These are phyloP conservation scores for Exserohilum turcica DNA, from an alignment of 2,329 filamentous ascomycete species.

Conservation along the genomic window DNA sequence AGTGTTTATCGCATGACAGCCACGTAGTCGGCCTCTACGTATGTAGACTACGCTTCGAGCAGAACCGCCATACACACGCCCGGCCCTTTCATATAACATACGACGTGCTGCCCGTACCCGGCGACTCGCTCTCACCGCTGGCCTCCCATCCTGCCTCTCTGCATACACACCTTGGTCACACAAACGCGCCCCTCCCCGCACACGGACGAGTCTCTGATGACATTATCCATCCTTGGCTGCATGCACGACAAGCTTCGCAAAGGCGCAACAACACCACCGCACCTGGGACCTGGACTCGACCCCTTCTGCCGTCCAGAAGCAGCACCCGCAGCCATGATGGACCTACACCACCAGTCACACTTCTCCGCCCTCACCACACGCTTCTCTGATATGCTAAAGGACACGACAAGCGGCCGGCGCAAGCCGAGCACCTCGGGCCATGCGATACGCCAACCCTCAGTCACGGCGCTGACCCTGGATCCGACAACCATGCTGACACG, in stretches of 20 bases:
- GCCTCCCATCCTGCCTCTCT: not conserved
- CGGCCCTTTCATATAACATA: not conserved
- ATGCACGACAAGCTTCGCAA: not conserved
- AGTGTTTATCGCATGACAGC: conserved; percentile 14
- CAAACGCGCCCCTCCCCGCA: conserved; percentile 6
- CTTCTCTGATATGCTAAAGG: conserved; percentile 22
- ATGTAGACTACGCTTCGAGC: conserved; percentile 1
- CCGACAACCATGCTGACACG: not conserved
- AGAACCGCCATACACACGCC: conserved; percentile 3
- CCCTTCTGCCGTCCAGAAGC: not conserved
- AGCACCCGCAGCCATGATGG: conserved; percentile 8
- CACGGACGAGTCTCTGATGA: conserved; percentile 6
- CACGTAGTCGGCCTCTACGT: conserved; percentile 1
- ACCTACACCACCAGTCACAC: conserved; percentile 16
- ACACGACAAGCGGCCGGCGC: conserved; percentile 20
- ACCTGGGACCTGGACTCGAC: not conserved
- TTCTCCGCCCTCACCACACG: conserved; percentile 20
- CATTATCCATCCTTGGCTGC: not conserved
- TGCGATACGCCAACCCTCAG: conserved; percentile 6
- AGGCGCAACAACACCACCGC: not conserved
- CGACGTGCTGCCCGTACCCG: not conserved
- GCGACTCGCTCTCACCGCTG: not conserved
- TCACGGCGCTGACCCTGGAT: conserved; percentile 5
- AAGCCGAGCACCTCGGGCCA: conserved; percentile 5
- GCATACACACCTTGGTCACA: conserved; percentile 1